Evolutionary conservation across 305 asterid species (phyloP), one percentile per base, ranked within the genome.

Genomic region (Fraxinus nigra): DNA sequence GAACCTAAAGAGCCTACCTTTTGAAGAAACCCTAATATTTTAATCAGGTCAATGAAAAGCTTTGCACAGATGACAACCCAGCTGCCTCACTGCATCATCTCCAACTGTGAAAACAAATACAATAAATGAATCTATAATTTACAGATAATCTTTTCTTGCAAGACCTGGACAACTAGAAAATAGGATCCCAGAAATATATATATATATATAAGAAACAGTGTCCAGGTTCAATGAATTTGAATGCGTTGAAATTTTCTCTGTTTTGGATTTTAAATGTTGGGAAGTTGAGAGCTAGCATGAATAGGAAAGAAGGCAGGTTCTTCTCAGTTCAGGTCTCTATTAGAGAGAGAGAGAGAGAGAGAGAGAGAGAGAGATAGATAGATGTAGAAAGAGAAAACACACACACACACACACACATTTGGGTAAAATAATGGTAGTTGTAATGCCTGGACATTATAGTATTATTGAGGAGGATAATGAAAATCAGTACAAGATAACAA

Each of bases 141-240:
- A 26, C 26, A 35, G 6, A 33, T 72, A 46, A 35, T 22, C 28
- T 48, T 14, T 3, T 54, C 38, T 24, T 22, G 43, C 24, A 51
- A 26, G 80, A 28, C 24, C n/a, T 48, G 37, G 65, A 26, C 43
- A 48, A 43, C 24, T 59, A 7, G 7, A 18, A 37, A 76, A 77
- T 61, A 30, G 69, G 40, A 76, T 69, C 18, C 22, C 18, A 76
- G 35, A 48, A 2, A 3, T 7, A 14, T 28, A 14, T 1, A 14
- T 16, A 70, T 16, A 32, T 32, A 24, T 24, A 56, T 0, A 61
- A 65, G 6, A 82, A 34, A 72, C 78, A 26, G 72, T 65, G 85
- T 85, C 85, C 78, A 81, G 77, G 46, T 82, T 85, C 87, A 65
- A 85, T 82, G 87, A 28, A 85, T 63, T 14, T 78, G 46, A 7